Conservation (phyloP, 495 filamentous ascomycete species). For the Trichoderma parareesei region DNA sequence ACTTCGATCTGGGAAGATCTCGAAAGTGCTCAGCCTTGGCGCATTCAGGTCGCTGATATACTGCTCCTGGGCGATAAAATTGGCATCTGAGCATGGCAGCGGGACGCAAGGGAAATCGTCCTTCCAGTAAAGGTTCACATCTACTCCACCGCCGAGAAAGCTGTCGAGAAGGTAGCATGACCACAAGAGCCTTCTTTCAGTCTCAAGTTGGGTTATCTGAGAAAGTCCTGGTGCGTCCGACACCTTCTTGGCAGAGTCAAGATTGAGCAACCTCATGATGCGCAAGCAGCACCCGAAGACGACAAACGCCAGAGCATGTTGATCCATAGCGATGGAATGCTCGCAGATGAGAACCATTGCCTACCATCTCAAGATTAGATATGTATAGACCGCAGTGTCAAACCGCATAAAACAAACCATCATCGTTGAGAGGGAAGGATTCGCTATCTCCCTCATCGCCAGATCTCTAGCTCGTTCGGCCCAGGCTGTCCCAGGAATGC, state of each 20-base stretch:
- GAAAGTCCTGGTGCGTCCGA: not conserved
- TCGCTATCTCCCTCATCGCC: conserved; percentile 24
- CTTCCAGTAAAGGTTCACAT: conserved; percentile 20
- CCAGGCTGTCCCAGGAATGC: conserved; percentile 23
- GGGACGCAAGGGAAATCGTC: conserved; percentile 30
- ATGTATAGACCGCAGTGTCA: not conserved
- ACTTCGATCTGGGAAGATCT: not conserved
- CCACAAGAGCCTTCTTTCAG: conserved; percentile 29
- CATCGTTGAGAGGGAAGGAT: conserved; percentile 22
- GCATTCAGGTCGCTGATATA: not conserved
- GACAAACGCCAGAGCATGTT: conserved; percentile 31
- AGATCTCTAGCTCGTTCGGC: conserved; percentile 22
- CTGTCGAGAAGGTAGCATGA: conserved; percentile 32
- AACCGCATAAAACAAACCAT: conserved; percentile 21
- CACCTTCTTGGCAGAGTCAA: conserved; percentile 20
- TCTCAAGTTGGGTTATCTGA: conserved; percentile 18
- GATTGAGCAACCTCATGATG: conserved; percentile 29
- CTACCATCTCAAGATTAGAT: conserved; percentile 12
- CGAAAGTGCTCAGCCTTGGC: not conserved
- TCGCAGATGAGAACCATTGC: conserved; percentile 27
- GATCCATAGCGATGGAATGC: conserved; percentile 25
- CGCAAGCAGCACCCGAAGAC: conserved; percentile 28
- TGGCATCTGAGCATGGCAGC: conserved; percentile 26
- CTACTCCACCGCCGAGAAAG: conserved; percentile 23
- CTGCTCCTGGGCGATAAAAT: conserved; percentile 1